Base-by-base conservation (phyloP, 225 moss, liverwort and hornwort genomes). In the Climacium dendroides region DNA sequence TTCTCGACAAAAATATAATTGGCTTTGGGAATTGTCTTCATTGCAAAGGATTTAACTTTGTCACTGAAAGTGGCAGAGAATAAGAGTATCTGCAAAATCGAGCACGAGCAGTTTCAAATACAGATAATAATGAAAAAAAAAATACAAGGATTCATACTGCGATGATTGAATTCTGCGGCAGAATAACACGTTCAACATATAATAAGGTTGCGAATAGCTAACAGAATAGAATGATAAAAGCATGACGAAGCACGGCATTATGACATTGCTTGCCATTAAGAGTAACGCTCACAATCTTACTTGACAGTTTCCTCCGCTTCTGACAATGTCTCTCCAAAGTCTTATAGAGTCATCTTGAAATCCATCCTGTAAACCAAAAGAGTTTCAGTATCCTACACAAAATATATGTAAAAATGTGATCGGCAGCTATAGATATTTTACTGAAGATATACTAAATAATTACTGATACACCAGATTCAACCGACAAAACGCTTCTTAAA, bases 51-150 rank as follows among this genome's bases (percentile, higher is more conserved):
- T 81, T 94, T 99, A 11, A 97, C 99, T 92, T 93, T 95, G 55
- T 95, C 94, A 86, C 97, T 95, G 85, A 97, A 96, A 58, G 99
- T 97, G 73, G 99, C 97, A 82, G 98, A 97, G 87, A 99, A 99
- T 53, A 97, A 95, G 37, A 99, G 85, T 85, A 96, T 92, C 99
- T 99, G 97, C 88, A 88, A 83, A 81, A 84, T 72, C 24, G 14
- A 85, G 39, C 78, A 89, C 54, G 26, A 53, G 43, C 13, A 86
- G 47, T 39, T 73, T 71, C 81, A 85, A 37, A 65, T 43, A 43
- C 79, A 85, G 52, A 78, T 41, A 18, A 72, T 81, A 26, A 53
- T 50, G 72, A 29, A 15, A 32, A 47, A n/a, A 48, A 19, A 60
- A 63, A 18, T 22, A 43, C 29, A 50, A 15, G 24, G 48, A 63